Base-by-base conservation (phyloP, 768 basidiomycete genomes). In the Termitomyces sp. region DNA sequence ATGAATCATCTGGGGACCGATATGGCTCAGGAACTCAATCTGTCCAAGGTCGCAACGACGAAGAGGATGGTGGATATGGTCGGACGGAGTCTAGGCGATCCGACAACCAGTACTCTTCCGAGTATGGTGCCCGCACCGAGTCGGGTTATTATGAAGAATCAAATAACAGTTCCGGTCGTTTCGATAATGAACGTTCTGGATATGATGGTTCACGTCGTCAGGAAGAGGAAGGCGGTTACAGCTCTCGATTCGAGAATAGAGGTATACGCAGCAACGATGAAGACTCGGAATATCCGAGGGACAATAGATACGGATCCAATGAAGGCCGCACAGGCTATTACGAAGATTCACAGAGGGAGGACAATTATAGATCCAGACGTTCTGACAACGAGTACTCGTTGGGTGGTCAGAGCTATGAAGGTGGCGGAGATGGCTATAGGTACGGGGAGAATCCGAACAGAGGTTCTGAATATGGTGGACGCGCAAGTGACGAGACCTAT, bases 401-500 rank as follows among this genome's bases (percentile, higher is more conserved):
- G 38, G 63, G 62, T 16, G 60, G 62, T 13, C 65, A 62, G 20
- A 57, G 62, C 16, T 63, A 65, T 28, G 61, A 68, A 35, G 59
- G 61, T 36, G 44, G 33, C 32, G 48, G 56, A 32, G 59, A 61
- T 54, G 60, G 59, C 42, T 59, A 66, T 45, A 55, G 57, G 35
- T 44, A 44, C 12, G 56, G 67, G 47, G 65, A 62, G 43, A 43
- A 58, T 49, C 51, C 59, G 20, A 61, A 56, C 46, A 35, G 45
- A 33, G 28, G 51, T 42, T 58, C 58, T 40, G 57, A 54, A 28
- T 62, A 65, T 53, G 63, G 64, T 32, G 46, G 46, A 50, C 49
- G 49, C 43, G 71, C 69, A 12, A 63, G 63, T 44, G 59, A 67
- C 32, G 80, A 83, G 49, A 83, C 82, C 2, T 83, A 77, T 65